phyloP scores from a whole-genome alignment of 2,329 filamentous ascomycete genomes.

The Byssochlamys sp. region DNA sequence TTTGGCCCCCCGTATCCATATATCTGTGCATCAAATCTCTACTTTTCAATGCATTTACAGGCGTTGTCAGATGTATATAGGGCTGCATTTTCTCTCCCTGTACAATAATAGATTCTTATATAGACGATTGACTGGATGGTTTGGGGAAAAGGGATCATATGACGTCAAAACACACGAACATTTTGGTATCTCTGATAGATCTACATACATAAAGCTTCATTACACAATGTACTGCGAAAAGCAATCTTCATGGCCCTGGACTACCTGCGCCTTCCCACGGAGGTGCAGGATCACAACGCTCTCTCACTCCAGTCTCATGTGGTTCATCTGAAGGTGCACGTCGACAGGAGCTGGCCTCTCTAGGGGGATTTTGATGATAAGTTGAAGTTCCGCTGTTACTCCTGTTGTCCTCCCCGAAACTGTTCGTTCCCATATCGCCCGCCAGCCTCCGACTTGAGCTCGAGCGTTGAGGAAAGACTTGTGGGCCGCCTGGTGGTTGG shows the following conservation, averaged over 20 bases:
- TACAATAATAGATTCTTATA: not conserved
- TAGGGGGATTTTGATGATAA: not conserved
- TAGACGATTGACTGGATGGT: not conserved
- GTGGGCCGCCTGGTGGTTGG: slow-evolving; percentile 42
- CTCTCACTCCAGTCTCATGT: not conserved
- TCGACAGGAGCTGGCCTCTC: not conserved
- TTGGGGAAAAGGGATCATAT: not conserved
- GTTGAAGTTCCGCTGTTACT: not conserved
- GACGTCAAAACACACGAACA: not conserved
- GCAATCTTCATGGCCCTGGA: not conserved
- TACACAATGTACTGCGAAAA: not conserved
- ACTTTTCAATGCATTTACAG: not conserved
- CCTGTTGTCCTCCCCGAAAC: not conserved
- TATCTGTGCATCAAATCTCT: not conserved
- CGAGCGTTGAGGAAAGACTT: slow-evolving; percentile 42
- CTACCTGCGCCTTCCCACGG: not conserved
- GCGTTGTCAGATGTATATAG: not conserved
- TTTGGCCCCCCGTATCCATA: not conserved
- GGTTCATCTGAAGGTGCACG: not conserved
- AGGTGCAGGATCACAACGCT: not conserved
- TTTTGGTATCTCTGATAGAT: not conserved
- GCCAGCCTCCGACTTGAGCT: not conserved
- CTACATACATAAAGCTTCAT: not conserved
- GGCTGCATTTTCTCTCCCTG: not conserved
- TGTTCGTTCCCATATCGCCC: not conserved